Conservation (phyloP, 1,139 yeast species). For the Yamadazyma songkhlaensis region DNA sequence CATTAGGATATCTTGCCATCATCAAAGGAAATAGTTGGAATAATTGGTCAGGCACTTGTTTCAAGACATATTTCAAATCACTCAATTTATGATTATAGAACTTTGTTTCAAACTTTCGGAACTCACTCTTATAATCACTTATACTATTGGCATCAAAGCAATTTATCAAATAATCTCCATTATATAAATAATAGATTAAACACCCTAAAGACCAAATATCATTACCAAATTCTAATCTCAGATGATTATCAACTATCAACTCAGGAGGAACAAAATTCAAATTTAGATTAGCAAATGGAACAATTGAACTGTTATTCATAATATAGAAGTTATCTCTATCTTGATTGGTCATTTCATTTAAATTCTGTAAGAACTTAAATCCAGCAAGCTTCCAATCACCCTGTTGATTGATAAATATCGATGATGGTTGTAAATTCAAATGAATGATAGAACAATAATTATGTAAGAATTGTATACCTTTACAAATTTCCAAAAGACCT, state of each 20-base stretch:
- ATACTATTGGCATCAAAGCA: conserved; percentile 48
- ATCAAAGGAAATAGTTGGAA: conserved; percentile 33
- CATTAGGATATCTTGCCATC: conserved; percentile 41
- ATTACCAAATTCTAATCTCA: conserved; percentile 56
- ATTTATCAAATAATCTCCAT: conserved; percentile 46
- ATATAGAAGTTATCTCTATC: conserved; percentile 55
- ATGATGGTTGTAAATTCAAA: conserved; percentile 72
- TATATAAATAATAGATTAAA: conserved; percentile 64
- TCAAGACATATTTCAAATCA: conserved; percentile 48
- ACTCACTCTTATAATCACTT: conserved; percentile 48
- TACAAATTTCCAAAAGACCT: conserved; percentile 76
- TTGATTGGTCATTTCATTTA: conserved; percentile 44
- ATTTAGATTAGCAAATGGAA: conserved; percentile 75
- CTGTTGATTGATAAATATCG: conserved; percentile 73
- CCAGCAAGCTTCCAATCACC: conserved; percentile 96
- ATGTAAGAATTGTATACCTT: conserved; percentile 81
- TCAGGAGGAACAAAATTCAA: conserved; percentile 58
- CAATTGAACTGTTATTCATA: conserved; percentile 67
- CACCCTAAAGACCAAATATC: conserved; percentile 88
- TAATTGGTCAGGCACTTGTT: conserved; percentile 35
- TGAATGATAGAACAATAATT: conserved; percentile 73
- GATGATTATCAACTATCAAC: conserved; percentile 26
- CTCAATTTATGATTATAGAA: conserved; percentile 43
- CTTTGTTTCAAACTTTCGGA: conserved; percentile 36
- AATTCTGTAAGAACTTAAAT: conserved; percentile 58